Evolutionary conservation across 2,329 filamentous ascomycete species (phyloP).

Genomic region (Exserohilum rostratum): DNA sequence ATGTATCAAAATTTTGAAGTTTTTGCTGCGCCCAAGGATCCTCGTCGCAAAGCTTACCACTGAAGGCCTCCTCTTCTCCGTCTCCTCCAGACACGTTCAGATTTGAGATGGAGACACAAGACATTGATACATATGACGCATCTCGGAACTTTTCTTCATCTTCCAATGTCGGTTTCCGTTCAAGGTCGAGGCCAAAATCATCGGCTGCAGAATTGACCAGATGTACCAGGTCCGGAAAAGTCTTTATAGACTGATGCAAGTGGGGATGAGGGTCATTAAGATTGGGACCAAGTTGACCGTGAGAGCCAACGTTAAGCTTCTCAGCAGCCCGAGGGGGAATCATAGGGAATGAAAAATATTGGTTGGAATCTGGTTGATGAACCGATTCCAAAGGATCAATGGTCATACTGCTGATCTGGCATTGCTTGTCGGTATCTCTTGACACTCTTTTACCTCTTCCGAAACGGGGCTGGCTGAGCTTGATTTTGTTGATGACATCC

Average conservation of each 20-base stretch:
- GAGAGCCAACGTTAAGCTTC: constrained; percentile 32
- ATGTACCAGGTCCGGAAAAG: constrained; percentile 44
- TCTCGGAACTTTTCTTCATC: constrained; percentile 35
- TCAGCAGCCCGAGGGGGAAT: constrained; percentile 28
- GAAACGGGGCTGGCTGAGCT: constrained; percentile 27
- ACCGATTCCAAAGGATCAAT: constrained; percentile 1
- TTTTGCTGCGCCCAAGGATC: constrained; percentile 30
- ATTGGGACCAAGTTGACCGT: constrained; percentile 35
- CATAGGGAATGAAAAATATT: constrained; percentile 15
- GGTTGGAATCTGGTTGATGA: constrained; percentile 12
- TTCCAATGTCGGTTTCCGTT: constrained; percentile 22
- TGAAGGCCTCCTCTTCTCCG: constrained; percentile 7
- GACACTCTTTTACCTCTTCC: constrained; percentile 25
- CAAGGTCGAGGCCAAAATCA: constrained; percentile 44
- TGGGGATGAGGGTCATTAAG: constrained; percentile 38
- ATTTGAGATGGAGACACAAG: constrained; percentile 9
- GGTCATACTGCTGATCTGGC: constrained; percentile 9
- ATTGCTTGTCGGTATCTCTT: constrained; percentile 25
- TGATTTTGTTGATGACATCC: constrained; percentile 49
- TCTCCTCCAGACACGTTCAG: background rate
- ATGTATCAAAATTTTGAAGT: constrained; percentile 24
- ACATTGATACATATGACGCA: constrained; percentile 27
- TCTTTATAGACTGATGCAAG: constrained; percentile 32
- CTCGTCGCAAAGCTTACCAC: constrained; percentile 7
- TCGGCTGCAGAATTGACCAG: constrained; percentile 47